These are phyloP conservation scores for Pleurozium schreberi DNA, from an alignment of 225 moss, liverwort and hornwort genomes.

Conservation along the genomic window DNA sequence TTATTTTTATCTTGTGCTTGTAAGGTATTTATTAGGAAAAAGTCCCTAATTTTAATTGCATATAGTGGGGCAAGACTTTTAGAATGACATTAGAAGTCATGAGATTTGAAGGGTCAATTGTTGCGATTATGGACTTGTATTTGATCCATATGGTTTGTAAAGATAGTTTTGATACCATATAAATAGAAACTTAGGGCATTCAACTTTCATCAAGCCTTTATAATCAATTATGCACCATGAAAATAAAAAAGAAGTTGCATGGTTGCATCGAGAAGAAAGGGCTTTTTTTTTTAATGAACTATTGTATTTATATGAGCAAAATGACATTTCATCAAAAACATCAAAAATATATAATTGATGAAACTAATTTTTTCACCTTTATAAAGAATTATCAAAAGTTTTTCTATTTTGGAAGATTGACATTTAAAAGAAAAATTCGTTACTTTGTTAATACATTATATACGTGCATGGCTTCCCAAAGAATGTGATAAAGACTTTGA, in stretches of 20 bases:
- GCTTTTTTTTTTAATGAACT: too few relatives aligned
- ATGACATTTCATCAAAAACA: neutral
- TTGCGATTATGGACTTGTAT: neutral
- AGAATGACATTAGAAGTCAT: neutral
- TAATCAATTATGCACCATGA: neutral
- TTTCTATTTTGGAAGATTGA: neutral
- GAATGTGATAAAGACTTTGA: neutral
- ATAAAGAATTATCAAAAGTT: too few relatives aligned
- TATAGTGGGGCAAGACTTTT: neutral
- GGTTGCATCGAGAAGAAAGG: too few relatives aligned
- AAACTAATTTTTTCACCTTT: too few relatives aligned
- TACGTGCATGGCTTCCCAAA: neutral
- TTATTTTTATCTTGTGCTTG: too few relatives aligned
- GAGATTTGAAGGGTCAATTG: neutral
- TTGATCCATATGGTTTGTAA: neutral
- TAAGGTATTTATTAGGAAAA: too few relatives aligned
- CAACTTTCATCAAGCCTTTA: rapidly evolving
- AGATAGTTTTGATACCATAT: neutral
- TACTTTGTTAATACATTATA: neutral
- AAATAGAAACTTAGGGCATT: neutral
- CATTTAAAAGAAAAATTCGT: neutral
- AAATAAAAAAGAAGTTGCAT: neutral
- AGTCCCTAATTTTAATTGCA: too few relatives aligned
- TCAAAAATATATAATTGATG: too few relatives aligned
- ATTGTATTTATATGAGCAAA: neutral